A percentile compares a stretch with the other conserved stretches of the same genome.
phyloP scores from a whole-genome alignment of 208 protist genomes.

The Tritrichomonas foetus region DNA sequence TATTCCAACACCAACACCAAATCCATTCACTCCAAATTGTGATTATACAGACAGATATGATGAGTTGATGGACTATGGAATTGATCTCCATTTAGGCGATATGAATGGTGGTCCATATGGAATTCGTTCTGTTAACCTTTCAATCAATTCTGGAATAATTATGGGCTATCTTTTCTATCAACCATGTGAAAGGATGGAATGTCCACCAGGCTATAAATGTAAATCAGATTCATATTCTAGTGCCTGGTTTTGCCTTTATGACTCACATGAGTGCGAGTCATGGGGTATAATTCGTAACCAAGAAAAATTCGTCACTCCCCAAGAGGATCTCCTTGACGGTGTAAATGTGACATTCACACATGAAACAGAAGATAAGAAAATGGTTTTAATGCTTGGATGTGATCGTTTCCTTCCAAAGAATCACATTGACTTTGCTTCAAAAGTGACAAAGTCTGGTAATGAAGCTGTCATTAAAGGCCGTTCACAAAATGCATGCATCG shows the following conservation, averaged over 20 bases:
- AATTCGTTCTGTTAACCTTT: not conserved
- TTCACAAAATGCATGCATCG: no score
- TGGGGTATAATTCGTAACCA: not conserved
- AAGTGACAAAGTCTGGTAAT: no score
- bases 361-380: no score
- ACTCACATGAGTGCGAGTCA: not conserved
- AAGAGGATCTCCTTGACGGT: not conserved
- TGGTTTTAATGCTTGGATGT: no score
- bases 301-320: not conserved
- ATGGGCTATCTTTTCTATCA: not conserved
- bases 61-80: no score
- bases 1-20: not conserved
- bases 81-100: not conserved
- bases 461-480: no score
- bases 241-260: not conserved
- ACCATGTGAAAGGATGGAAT: not conserved
- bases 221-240: not conserved
- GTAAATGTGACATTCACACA: no score
- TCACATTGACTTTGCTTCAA: no score
- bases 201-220: not conserved
- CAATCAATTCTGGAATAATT: no score
- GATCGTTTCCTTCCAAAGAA: no score
- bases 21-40: not conserved
- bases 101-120: conserved; percentile 31
- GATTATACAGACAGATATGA: not conserved